Conservation (phyloP, 352 stramenopile genomes). For the Pythium plurisporium region DNA sequence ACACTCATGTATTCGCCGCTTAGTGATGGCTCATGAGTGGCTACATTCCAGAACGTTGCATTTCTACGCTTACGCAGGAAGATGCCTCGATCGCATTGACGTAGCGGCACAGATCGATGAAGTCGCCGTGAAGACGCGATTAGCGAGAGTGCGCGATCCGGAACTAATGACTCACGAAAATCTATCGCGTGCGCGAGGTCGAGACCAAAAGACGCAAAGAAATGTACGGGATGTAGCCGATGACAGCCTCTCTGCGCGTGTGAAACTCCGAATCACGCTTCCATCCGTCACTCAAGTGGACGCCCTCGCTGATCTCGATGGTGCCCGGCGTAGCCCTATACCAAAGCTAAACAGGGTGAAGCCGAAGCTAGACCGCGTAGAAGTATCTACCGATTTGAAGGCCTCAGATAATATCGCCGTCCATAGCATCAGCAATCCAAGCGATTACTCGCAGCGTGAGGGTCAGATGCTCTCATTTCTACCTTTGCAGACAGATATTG, state of each 20-base stretch:
- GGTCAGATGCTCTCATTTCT: too few species aligned
- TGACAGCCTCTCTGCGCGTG: not conserved
- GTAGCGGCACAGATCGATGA: slow-evolving; percentile 5
- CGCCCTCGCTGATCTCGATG: slow-evolving; percentile 6
- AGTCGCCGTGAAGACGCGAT: not conserved
- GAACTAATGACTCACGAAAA: too few species aligned
- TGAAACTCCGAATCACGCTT: slow-evolving; percentile 21
- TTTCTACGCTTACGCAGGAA: slow-evolving; percentile 15
- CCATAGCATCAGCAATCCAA: too few species aligned
- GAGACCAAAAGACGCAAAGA: too few species aligned
- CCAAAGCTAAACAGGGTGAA: not conserved
- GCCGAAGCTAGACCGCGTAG: not conserved
- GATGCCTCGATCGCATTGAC: slow-evolving; percentile 20
- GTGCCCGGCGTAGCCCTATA: not conserved
- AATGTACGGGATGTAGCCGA: not conserved
- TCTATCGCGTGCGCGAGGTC: too few species aligned
- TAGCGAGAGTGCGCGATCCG: not conserved
- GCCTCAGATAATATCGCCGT: too few species aligned
- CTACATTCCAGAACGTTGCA: not conserved
- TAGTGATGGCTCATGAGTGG: too few species aligned
- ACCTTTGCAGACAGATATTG: too few species aligned
- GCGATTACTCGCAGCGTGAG: too few species aligned
- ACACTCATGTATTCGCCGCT: too few species aligned
- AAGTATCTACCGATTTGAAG: too few species aligned
- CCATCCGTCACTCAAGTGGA: slow-evolving; percentile 17